Evolutionary conservation across 2,329 filamentous ascomycete genomes (phyloP), one percentile per base, ranked within the genome.

Genomic region (Cercospora brassicicola): DNA sequence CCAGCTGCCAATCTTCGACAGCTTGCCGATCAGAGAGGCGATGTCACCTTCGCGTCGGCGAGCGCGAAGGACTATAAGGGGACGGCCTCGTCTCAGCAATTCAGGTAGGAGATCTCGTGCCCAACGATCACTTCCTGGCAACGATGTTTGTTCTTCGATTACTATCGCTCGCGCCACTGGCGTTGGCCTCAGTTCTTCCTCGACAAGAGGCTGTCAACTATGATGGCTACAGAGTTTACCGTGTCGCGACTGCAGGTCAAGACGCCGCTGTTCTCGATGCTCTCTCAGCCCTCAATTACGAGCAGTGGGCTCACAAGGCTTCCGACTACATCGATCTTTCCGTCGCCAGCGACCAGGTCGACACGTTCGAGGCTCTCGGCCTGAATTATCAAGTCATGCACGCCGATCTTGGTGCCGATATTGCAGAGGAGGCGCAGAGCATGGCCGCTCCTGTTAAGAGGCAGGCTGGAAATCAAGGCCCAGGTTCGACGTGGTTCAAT

Each of bases 401-500:
- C 56, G 66, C 68, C 26, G 70, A 73, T 63, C 63, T 73, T 13
- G 72, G 72, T n/a, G 59, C 65, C 42, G 69, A 71, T 28, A 73
- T 73, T 51, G 59, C 63, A 10, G 33, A 60, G 18, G 72, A 73
- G 53, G 65, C 63, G 6, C 59, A 55, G 18, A 31, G 62, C 39
- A 45, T 64, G 20, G 56, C 66, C 5, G 48, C 66, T n/a, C 62
- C 70, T 61, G 59, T 67, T 4, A 67, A 64, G 30, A 28, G 68
- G 59, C 66, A 68, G 28, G 56, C 59, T n/a, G 70, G 68, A 15
- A 57, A 62, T 9, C 66, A 73, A 28, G 62, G 62, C 7, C 73
- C 73, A 7, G 56, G 62, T 18, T 64, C 68, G n/a, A 67, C 69
- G 2, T 74, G 72, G 72, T 74, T 68, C 59, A 66, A 74, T 11